Evolutionary conservation across 2,329 filamentous ascomycete genomes (phyloP).

Genomic region (Biscogniauxia mediterranea): DNA sequence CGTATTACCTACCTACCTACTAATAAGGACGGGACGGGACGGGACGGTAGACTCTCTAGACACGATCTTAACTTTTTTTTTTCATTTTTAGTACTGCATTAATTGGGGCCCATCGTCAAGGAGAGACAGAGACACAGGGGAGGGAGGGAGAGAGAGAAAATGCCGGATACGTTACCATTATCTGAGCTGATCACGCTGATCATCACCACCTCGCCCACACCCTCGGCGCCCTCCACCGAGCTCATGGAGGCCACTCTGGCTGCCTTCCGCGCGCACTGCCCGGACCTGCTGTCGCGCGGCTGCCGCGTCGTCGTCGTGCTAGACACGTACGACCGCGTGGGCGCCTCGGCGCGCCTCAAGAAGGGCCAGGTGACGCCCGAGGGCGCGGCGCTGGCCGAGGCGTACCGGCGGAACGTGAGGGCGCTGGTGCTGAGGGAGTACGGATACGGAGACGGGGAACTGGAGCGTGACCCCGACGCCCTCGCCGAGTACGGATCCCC

Average conservation of each 20-base stretch:
- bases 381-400: conserved; percentile 39
- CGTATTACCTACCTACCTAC: too few relatives aligned
- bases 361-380: conserved; percentile 51
- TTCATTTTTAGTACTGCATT: too few relatives aligned
- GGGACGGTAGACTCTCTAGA: too few relatives aligned
- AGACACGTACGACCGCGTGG: conserved; percentile 50
- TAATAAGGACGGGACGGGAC: too few relatives aligned
- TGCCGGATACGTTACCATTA: not conserved
- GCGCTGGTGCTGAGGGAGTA: conserved; percentile 37
- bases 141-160: too few relatives aligned
- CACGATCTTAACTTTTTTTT: too few relatives aligned
- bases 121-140: too few relatives aligned
- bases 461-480: too few relatives aligned
- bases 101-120: too few relatives aligned
- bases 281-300: conserved; percentile 29
- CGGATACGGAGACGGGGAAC: too few relatives aligned
- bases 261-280: conserved; percentile 46
- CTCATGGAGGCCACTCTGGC: conserved; percentile 46
- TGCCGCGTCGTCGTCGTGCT: conserved; percentile 52
- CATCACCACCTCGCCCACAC: conserved; percentile 55
- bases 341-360: conserved; percentile 45
- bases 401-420: conserved; percentile 50
- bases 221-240: conserved; percentile 52
- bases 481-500: conserved; percentile 48
- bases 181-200: conserved; percentile 40